These are phyloP conservation scores for Podospora fimiseda DNA, from an alignment of 495 filamentous ascomycete genomes.

Conservation along the genomic window DNA sequence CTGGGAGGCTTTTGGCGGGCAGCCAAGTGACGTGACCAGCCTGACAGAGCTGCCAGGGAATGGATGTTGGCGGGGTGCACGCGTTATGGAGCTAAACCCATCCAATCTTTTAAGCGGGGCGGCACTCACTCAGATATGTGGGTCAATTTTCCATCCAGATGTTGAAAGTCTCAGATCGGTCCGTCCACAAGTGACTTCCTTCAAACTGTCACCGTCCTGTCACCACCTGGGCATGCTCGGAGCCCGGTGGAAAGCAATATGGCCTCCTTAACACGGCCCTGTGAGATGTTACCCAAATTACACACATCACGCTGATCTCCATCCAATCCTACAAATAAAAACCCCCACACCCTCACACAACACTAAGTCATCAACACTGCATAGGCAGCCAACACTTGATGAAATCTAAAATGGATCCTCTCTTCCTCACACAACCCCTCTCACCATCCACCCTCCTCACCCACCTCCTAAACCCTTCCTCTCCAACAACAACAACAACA, in stretches of 20 bases:
- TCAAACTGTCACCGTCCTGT: too few relatives aligned
- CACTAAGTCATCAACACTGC: too few relatives aligned
- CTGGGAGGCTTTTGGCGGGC: neutral
- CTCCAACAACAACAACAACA: slow-evolving; percentile 52
- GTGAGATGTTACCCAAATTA: too few relatives aligned
- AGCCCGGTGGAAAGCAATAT: too few relatives aligned
- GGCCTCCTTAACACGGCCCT: too few relatives aligned
- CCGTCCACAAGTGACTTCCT: too few relatives aligned
- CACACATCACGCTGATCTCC: too few relatives aligned
- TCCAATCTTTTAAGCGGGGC: slow-evolving; percentile 11
- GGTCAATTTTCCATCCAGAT: too few relatives aligned
- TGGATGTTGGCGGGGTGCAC: slow-evolving; percentile 15
- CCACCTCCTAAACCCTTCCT: slow-evolving; percentile 47
- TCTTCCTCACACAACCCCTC: slow-evolving; percentile 44
- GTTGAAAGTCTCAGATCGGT: too few relatives aligned
- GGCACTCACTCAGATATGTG: neutral
- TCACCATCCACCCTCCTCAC: slow-evolving; percentile 54
- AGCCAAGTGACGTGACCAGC: slow-evolving; percentile 34
- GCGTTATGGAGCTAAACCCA: slow-evolving; percentile 22
- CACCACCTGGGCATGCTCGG: too few relatives aligned
- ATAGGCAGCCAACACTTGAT: too few relatives aligned
- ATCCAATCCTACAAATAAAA: too few relatives aligned
- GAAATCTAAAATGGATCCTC: slow-evolving; percentile 26
- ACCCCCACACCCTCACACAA: neutral
- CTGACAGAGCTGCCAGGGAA: neutral